These are phyloP conservation scores for Linum lewisii DNA, from an alignment of 345 rosid genomes.

Conservation along the genomic window DNA sequence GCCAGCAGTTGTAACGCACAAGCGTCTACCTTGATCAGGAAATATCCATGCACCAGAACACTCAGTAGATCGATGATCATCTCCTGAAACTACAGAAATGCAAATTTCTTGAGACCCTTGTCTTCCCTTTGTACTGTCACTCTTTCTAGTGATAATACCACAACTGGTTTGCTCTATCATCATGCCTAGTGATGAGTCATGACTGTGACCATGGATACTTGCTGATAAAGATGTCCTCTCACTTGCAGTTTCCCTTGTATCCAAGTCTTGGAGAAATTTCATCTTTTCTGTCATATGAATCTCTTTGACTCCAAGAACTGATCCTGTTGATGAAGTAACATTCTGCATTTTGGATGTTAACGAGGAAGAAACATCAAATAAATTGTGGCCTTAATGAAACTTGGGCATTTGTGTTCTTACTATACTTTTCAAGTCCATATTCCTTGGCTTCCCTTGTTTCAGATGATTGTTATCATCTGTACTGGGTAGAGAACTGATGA, in stretches of 20 bases:
- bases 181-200: slow-evolving; percentile 18
- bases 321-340: too few relatives aligned
- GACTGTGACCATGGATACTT: slow-evolving; percentile 20
- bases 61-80: slow-evolving; percentile 17
- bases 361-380: too few relatives aligned
- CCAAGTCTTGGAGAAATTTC: slow-evolving; percentile 15
- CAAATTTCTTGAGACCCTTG: slow-evolving; percentile 19
- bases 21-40: slow-evolving; percentile 37
- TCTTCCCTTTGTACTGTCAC: slow-evolving; percentile 14
- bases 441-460: slow-evolving; percentile 10
- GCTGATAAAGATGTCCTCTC: slow-evolving; percentile 26
- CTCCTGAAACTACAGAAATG: slow-evolving; percentile 19
- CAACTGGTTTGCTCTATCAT: slow-evolving; percentile 22
- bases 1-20: slow-evolving; percentile 37
- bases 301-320: slow-evolving; percentile 9
- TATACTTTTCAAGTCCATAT: background rate
- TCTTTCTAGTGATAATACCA: slow-evolving; percentile 14
- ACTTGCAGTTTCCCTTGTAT: slow-evolving; percentile 10
- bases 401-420: background rate
- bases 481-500: slow-evolving; percentile 11
- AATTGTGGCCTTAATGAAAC: background rate
- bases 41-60: slow-evolving; percentile 58
- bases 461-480: slow-evolving; percentile 3
- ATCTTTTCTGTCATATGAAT: slow-evolving; percentile 5
- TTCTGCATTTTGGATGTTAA: background rate